Percentiles rank a stretch among this genome's conserved stretches.
phyloP scores from a whole-genome alignment of 2,329 filamentous ascomycete genomes.

The Sporothrix brunneoviolacea region DNA sequence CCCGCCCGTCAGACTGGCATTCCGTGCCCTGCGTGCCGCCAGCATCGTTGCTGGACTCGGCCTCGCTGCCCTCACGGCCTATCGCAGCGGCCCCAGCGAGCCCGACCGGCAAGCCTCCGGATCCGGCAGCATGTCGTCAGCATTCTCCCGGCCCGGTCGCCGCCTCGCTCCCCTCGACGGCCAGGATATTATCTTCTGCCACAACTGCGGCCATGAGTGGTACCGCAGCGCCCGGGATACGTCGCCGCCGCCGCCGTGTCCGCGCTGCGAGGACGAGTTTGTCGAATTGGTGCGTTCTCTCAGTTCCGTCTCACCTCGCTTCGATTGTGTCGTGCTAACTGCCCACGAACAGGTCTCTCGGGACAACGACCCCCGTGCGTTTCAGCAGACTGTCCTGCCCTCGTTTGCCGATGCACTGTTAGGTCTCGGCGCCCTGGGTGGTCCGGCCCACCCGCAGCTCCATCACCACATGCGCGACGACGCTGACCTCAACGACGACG shows the following conservation, averaged over 20 bases:
- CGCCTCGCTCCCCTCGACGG: conserved; percentile 45
- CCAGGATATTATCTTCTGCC: conserved; percentile 77
- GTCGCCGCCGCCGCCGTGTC: conserved; percentile 69
- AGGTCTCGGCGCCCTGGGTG: neutral
- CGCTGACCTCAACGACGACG: neutral
- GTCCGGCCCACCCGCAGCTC: neutral
- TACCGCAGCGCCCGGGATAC: conserved; percentile 60
- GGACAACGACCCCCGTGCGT: conserved; percentile 56
- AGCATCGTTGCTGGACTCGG: conserved; percentile 54
- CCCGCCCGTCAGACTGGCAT: conserved; percentile 33
- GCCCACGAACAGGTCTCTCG: conserved; percentile 44
- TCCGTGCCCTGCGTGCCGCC: conserved; percentile 45
- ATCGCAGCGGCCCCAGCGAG: conserved; percentile 37
- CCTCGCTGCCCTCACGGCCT: conserved; percentile 49
- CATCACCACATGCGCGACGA: neutral
- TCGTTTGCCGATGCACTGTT: conserved; percentile 6
- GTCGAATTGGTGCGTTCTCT: conserved; percentile 65
- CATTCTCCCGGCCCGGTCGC: conserved; percentile 14
- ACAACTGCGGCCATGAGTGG: conserved; percentile 77
- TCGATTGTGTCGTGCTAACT: no score
- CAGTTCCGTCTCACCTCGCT: neutral
- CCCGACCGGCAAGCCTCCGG: conserved; percentile 26
- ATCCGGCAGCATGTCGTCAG: conserved; percentile 23
- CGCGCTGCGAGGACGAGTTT: conserved; percentile 68
- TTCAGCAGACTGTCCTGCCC: conserved; percentile 11